Percentiles rank a stretch among this genome's conserved stretches.
Evolutionary conservation across 345 rosid genomes (phyloP).

Genomic region (Citrus australasica): DNA sequence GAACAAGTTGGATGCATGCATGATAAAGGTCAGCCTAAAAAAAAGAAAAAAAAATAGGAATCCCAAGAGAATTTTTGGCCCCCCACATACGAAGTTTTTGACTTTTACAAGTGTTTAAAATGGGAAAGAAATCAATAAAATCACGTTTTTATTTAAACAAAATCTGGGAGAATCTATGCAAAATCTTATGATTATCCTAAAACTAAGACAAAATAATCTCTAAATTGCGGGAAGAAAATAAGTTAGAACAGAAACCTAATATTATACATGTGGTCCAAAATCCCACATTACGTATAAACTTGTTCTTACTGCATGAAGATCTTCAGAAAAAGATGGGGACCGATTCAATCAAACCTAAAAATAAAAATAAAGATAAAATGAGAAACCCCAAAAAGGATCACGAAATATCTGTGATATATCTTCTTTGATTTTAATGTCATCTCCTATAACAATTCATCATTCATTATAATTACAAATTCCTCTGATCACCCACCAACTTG

Average conservation of each 20-base stretch:
- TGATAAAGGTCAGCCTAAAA: no score
- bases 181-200: neutral
- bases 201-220: neutral
- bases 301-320: neutral
- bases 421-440: constrained; percentile 6
- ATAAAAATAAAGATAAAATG: neutral
- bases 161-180: neutral
- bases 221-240: neutral
- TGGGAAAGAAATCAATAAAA: neutral
- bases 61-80: neutral
- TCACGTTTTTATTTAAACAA: neutral
- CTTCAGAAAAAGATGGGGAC: constrained; percentile 3
- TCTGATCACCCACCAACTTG: neutral
- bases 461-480: neutral
- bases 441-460: neutral
- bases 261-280: neutral
- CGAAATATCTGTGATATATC: constrained; percentile 65
- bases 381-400: constrained; percentile 48
- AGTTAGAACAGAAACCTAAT: neutral
- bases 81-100: neutral
- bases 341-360: constrained; percentile 45
- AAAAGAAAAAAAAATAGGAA: no score
- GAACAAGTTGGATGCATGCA: no score
- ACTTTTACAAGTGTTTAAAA: neutral
- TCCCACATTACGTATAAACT: neutral